Base-by-base conservation (phyloP, 2,329 filamentous ascomycete genomes). In the Botrytis squamosa region DNA sequence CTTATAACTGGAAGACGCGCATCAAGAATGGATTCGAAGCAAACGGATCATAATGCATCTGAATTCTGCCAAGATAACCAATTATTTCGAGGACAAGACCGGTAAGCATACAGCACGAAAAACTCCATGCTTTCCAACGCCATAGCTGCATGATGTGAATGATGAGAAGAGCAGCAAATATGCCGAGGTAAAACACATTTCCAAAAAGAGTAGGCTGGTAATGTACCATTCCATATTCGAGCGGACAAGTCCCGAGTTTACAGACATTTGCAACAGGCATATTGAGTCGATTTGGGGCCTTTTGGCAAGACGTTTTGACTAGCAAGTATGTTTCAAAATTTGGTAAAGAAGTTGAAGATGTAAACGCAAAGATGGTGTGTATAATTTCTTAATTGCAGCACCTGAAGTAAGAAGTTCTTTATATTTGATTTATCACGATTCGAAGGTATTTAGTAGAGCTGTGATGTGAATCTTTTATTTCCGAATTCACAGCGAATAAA, bases 91-190 rank as follows among this genome's bases (percentile, higher is more conserved):
- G 83, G 46, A 85, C 57, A 38, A 87, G 82, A 5, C 90, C 90
- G 1, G 86, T 81, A 1, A 83, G 74, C 82, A 92, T 86, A 62
- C 85, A 84, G 22, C 85, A 76, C 68, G 84, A 83, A 81, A 88
- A 90, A 8, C 86, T 87, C 85, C 86, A 90, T 76, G 88, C 88
- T 73, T 84, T 84, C 78, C 85, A 87, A 70, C 81, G 83, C 70
- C 87, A 80, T 8, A 71, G 71, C 55, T 75, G 70, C 14, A 76
- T 77, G 38, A 75, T 36, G 49, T 78, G 78, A n/a, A 74, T 66
- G 7, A 77, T 18, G 4, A 79, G 72, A 2, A 78, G 63, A 25
- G 73, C 33, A 20, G 63, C 73, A 65, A 78, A 79, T 40, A 78
- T 63, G 8, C 62, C 62, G 29, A 75, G 71, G 36, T 74, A 75